A percentile compares a stretch with the other conserved stretches of the same genome.
phyloP scores from a whole-genome alignment of 306 rosid species.

The Cucumis cinereus region DNA sequence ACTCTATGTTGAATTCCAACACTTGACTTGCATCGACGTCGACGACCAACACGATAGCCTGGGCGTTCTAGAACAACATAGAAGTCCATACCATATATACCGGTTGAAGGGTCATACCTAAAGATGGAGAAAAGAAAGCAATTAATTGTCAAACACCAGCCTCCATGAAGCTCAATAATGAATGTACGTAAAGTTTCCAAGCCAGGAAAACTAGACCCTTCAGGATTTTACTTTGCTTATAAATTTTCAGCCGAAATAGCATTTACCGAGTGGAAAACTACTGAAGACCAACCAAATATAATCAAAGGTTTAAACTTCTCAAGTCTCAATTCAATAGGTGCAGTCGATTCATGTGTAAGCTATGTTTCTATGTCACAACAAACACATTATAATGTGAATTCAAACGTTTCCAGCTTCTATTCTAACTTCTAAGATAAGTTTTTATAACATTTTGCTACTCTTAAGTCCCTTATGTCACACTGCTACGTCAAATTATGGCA shows the following conservation, averaged over 20 bases:
- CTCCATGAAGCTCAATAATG: not conserved
- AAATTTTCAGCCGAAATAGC: not conserved
- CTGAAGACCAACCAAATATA: not conserved
- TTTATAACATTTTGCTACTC: not conserved
- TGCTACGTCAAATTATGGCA: not conserved
- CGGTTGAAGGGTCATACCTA: slow-evolving; percentile 49
- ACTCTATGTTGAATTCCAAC: slow-evolving; percentile 54
- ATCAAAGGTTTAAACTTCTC: not conserved
- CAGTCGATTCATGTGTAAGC: not conserved
- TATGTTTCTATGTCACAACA: not conserved
- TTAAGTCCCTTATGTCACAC: not conserved
- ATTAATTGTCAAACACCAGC: not conserved
- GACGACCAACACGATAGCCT: slow-evolving; percentile 47
- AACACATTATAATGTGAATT: not conserved
- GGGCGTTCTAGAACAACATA: slow-evolving; percentile 40
- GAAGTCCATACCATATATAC: slow-evolving; percentile 59
- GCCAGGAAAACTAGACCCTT: not conserved
- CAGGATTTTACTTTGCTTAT: not conserved
- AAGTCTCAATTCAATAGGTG: not conserved
- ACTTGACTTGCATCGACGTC: slow-evolving; percentile 37
- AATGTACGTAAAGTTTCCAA: not conserved
- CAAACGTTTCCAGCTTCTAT: not conserved
- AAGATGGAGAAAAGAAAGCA: not conserved
- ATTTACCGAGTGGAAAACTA: not conserved
- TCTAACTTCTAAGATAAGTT: not conserved